Evolutionary conservation across 2,329 filamentous ascomycete species (phyloP), one percentile per base, ranked within the genome.

Genomic region (Colletotrichum lini): DNA sequence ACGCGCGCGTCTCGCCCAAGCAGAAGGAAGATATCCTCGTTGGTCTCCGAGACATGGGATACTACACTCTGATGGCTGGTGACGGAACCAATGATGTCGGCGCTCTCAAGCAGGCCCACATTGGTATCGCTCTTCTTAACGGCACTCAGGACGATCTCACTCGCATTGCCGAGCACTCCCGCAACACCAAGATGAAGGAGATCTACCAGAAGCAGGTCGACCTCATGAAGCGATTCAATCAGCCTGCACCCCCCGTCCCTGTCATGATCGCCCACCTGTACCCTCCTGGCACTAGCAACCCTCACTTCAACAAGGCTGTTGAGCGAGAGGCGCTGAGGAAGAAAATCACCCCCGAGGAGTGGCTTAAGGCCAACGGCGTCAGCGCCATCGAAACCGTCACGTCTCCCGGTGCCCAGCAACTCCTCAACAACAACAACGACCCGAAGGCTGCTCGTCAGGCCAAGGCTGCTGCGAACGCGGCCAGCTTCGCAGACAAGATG

Each of bases 1-100:
- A 99, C 79, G 96, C 96, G 75, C 94, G 96, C 78, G 96, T 99
- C 12, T 99, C 96, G 1, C 96, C 96, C 10, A 98, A 98, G 87
- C 96, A 99, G 79, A 99, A 99, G 85, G 96, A 99, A 82, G 95
- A 98, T 65, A 98, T 99, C 78, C 88, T 99, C n/a, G 89, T 98
- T 26, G 96, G 96, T 47, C 90, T 98, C 73, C 98, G 98, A 84
- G 95, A 98, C 78, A 93, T 94, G 84, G 96, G 96, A 60, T 99
- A 99, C 85, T 98, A 96, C 72, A 99, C 96, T 40, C 89, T 99
- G 73, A 99, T 99, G 96, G 97, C 95, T 77, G 96, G 96, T 82
- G 96, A 99, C 78, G 96, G 96, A 74, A 99, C 96, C 66, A 99
- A 99, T 81, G 96, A 99, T 79, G 96, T 99, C 66, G 96, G 96